Percentiles rank a stretch among this genome's conserved stretches.
These are phyloP conservation scores for Anisodus tanguticus DNA, from an alignment of 257 asterid species.

Conservation along the genomic window DNA sequence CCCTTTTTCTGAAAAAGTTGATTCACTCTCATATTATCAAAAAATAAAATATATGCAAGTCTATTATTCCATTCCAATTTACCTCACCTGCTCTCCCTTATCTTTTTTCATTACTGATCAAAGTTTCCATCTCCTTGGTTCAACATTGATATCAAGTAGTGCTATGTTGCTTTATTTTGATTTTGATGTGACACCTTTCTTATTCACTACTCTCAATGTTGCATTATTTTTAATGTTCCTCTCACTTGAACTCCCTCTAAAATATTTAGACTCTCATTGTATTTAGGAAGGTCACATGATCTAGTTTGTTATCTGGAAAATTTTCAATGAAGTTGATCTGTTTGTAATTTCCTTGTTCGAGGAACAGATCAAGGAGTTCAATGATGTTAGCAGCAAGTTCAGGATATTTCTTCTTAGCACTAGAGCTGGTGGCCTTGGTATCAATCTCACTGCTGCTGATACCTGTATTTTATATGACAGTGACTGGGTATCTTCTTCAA, in stretches of 20 bases:
- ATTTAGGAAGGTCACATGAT: background rate
- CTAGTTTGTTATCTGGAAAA: background rate
- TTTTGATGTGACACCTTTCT: background rate
- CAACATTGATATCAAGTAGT: background rate
- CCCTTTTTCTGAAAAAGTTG: background rate
- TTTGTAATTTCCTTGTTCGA: conserved; percentile 29
- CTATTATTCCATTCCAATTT: background rate
- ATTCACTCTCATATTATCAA: background rate
- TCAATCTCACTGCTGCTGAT: conserved; percentile 97
- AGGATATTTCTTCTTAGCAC: conserved; percentile 95
- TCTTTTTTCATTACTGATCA: background rate
- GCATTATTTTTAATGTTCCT: background rate
- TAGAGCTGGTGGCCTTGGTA: conserved; percentile 99
- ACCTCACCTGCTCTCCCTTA: background rate
- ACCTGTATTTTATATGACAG: conserved; percentile 98
- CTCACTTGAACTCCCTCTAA: conserved; percentile 15
- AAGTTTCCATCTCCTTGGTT: conserved; percentile 3
- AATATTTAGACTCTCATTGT: background rate
- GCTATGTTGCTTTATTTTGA: conserved; percentile 3
- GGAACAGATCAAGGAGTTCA: conserved; percentile 84
- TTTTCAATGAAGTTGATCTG: background rate
- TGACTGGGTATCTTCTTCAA: conserved; percentile 79
- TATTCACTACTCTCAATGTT: background rate
- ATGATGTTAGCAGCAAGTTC: conserved; percentile 59
- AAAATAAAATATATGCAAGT: background rate